Evolutionary conservation across 495 filamentous ascomycete genomes (phyloP), one percentile per base, ranked within the genome.

Genomic region (Aspergillus hancockii): DNA sequence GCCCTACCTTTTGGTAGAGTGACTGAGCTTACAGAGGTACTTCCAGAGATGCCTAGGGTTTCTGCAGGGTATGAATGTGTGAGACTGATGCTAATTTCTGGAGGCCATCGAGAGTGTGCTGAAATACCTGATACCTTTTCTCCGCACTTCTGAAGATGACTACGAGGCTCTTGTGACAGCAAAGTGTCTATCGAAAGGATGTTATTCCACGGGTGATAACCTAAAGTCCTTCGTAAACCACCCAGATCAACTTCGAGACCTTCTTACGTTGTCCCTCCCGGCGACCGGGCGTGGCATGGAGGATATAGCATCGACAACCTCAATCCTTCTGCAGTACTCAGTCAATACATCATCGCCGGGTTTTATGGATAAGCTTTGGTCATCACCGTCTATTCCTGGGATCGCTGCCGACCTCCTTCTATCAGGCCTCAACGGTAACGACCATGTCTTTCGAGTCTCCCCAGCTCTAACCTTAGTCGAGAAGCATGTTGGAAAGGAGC

Each of bases 361-460:
- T 1, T 47, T 47, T 23, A 47, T 47, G 43, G 43, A 47, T 23
- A 47, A 47, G 23, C 43, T 47, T 23, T 47, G 43, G 43, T 22
- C 43, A 10, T 21, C 43, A 3, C 43, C 43, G 19, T 47, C 43
- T 3, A 47, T 47, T 23, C 43, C 43, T 12, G 43, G 43, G 12
- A 47, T 47, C 19, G 43, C 43, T 23, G 43, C 43, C 6, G 43
- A 47, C 23, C 19, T 47, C 12, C 19, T 47, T 4, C 10, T 47
- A n/a, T 47, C 43, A 3, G 43, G 19, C 3, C 21, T 47, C 6
- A 47, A 47, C 16, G 43, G 43, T 3, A 47, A 47, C 9, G 43
- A 47, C 21, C 43, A 47, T 8, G 43, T 47, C 8, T 47, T 47
- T 23, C 18, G 43, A 23, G 43, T 47, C 43, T 47, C 43, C 9